phyloP scores from a whole-genome alignment of 169 alveolate genomes.

The Babesia ovis region DNA sequence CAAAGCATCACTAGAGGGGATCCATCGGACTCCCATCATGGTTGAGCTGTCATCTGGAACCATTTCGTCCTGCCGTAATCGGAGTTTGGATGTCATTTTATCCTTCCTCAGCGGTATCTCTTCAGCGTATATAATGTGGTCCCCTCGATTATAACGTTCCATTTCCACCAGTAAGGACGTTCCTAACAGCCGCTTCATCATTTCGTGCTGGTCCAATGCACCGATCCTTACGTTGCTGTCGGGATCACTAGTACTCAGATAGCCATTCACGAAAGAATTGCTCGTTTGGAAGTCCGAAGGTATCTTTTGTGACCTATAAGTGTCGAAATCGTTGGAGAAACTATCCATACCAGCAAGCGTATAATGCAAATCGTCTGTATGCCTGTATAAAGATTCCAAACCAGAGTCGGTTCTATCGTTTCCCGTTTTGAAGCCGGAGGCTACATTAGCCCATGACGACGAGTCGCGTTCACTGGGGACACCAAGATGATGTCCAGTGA shows the following conservation, averaged over 20 bases:
- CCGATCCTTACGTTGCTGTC: not conserved
- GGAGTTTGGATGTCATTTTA: not conserved
- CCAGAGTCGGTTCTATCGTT: not conserved
- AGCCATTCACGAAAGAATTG: not conserved
- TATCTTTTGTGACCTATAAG: not conserved
- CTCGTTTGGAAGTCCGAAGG: not conserved
- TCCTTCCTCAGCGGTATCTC: not conserved
- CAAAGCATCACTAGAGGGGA: conserved; percentile 4
- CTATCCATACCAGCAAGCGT: not conserved
- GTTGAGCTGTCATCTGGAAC: conserved; percentile 1
- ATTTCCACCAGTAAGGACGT: not conserved
- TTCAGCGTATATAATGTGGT: conserved; percentile 7
- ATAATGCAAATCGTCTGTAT: conserved; percentile 23
- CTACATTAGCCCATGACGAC: conserved; percentile 41
- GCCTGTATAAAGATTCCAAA: not conserved
- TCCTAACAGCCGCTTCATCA: not conserved
- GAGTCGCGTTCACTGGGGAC: conserved; percentile 1
- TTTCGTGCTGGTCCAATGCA: not conserved
- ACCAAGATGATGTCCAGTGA: not conserved
- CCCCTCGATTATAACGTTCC: conserved; percentile 22
- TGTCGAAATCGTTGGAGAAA: conserved; percentile 11
- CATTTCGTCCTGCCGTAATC: not conserved
- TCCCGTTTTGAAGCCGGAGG: conserved; percentile 16
- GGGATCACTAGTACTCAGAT: not conserved
- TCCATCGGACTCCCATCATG: conserved; percentile 2